These are phyloP conservation scores for Coprinopsis cinerea DNA, from an alignment of 768 basidiomycete species.

Conservation along the genomic window DNA sequence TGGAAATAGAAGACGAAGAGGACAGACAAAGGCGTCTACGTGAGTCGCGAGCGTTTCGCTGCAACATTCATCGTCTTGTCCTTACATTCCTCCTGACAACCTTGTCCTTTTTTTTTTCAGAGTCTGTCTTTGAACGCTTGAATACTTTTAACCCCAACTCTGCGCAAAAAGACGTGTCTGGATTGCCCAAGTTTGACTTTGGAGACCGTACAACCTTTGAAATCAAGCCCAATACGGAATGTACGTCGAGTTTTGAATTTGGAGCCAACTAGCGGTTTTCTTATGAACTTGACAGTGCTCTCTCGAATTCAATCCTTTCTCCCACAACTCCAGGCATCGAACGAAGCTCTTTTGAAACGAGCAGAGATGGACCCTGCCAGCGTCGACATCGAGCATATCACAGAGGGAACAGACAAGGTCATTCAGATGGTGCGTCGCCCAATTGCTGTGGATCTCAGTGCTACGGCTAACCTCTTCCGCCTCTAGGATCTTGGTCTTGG, in stretches of 20 bases:
- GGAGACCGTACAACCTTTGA: constrained; percentile 30
- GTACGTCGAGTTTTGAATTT: constrained; percentile 28
- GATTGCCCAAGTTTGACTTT: constrained; percentile 28
- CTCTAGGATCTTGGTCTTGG: constrained; percentile 60
- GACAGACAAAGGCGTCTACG: constrained; percentile 14
- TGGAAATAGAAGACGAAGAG: constrained; percentile 14
- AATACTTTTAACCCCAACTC: neutral
- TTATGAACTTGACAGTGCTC: constrained; percentile 39
- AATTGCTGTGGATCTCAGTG: constrained; percentile 1
- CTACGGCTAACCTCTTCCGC: constrained; percentile 1
- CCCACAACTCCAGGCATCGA: constrained; percentile 61
- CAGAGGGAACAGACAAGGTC: constrained; percentile 32
- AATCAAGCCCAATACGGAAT: constrained; percentile 40
- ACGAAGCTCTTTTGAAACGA: constrained; percentile 44
- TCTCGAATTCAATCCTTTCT: constrained; percentile 63
- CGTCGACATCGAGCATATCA: constrained; percentile 66
- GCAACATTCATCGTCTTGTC: no score
- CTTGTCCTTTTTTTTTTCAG: constrained; percentile 18
- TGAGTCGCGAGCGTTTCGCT: no score
- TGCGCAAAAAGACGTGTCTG: constrained; percentile 16
- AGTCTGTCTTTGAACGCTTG: constrained; percentile 28
- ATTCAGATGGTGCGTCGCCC: constrained; percentile 56
- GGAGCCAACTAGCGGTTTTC: neutral
- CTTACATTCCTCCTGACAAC: neutral
- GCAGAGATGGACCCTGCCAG: constrained; percentile 44